Percentiles rank a stretch among this genome's conserved stretches.
Evolutionary conservation across 805 yeast genomes (phyloP).

Genomic region (Metschnikowia peoriensis): DNA sequence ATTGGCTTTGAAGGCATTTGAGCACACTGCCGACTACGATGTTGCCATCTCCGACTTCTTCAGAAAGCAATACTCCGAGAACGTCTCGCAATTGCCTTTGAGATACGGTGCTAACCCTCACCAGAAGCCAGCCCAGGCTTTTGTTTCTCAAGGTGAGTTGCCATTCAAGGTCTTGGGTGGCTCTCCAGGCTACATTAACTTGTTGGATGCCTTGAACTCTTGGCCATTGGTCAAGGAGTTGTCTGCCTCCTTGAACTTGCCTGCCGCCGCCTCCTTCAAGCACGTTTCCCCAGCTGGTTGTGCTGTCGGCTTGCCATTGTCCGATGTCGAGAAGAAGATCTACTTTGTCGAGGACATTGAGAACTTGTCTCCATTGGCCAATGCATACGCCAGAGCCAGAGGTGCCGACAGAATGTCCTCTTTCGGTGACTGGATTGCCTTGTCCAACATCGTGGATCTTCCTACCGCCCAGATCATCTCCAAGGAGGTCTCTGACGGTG

Average conservation of each 20-base stretch:
- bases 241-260: slow-evolving; percentile 88
- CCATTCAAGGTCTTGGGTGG: slow-evolving; percentile 95
- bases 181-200: slow-evolving; percentile 96
- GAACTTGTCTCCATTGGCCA: slow-evolving; percentile 93
- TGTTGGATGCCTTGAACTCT: slow-evolving; percentile 93
- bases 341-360: slow-evolving; percentile 95
- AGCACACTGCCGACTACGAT: slow-evolving; percentile 97
- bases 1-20: slow-evolving; percentile 94
- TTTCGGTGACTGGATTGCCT: slow-evolving; percentile 97
- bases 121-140: slow-evolving; percentile 99
- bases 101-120: slow-evolving; percentile 99
- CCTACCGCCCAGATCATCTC: slow-evolving; percentile 97
- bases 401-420: slow-evolving; percentile 99
- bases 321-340: slow-evolving; percentile 88
- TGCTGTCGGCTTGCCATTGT: slow-evolving; percentile 92
- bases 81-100: slow-evolving; percentile 82
- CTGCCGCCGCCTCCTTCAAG: slow-evolving; percentile 98
- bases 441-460: slow-evolving; percentile 92
- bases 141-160: slow-evolving; percentile 76
- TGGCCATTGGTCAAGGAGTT: slow-evolving; percentile 99
- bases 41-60: slow-evolving; percentile 94
- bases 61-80: slow-evolving; percentile 95
- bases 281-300: slow-evolving; percentile 99
- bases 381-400: slow-evolving; percentile 98
- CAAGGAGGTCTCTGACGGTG: slow-evolving; percentile 97